A percentile compares a stretch with the other conserved stretches of the same genome.
Evolutionary conservation across 164 flowering plant genomes (phyloP).

Genomic region (Annona squamosa): DNA sequence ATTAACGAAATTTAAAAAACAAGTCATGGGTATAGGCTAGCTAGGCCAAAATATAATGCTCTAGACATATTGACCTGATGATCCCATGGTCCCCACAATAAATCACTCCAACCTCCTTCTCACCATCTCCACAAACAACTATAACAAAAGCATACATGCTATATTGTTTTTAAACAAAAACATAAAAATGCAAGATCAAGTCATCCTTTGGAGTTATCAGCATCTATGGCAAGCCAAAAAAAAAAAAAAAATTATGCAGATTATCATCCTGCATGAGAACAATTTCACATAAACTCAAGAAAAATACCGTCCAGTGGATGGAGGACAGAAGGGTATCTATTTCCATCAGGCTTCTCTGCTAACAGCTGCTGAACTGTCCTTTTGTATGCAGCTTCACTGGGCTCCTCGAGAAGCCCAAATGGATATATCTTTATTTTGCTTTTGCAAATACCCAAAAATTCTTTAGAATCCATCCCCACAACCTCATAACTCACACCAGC

Average conservation of each 20-base stretch:
- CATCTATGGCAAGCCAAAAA: no score
- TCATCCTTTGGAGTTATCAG: no score
- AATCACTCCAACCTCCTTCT: no score
- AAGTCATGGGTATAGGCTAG: no score
- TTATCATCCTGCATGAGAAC: not conserved
- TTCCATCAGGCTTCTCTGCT: slow-evolving; percentile 49
- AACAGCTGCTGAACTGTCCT: slow-evolving; percentile 69
- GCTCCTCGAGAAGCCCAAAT: slow-evolving; percentile 76
- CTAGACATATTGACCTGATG: no score
- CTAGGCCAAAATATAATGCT: no score
- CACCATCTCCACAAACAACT: no score
- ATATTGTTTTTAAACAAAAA: no score
- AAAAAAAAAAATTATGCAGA: not conserved
- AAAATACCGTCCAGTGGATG: slow-evolving; percentile 74
- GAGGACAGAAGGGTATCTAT: slow-evolving; percentile 74
- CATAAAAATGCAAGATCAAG: no score
- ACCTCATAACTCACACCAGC: slow-evolving; percentile 82
- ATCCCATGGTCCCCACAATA: no score
- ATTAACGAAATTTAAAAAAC: no score
- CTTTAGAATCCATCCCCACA: slow-evolving; percentile 52
- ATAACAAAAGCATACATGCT: no score
- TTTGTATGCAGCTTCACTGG: slow-evolving; percentile 60
- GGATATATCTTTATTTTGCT: slow-evolving; percentile 68
- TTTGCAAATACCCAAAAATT: slow-evolving; percentile 62
- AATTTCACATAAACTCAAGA: not conserved